Evolutionary conservation across 805 yeast species (phyloP), one percentile per base, ranked within the genome.

Genomic region (Schizosaccharomyces japonicus): DNA sequence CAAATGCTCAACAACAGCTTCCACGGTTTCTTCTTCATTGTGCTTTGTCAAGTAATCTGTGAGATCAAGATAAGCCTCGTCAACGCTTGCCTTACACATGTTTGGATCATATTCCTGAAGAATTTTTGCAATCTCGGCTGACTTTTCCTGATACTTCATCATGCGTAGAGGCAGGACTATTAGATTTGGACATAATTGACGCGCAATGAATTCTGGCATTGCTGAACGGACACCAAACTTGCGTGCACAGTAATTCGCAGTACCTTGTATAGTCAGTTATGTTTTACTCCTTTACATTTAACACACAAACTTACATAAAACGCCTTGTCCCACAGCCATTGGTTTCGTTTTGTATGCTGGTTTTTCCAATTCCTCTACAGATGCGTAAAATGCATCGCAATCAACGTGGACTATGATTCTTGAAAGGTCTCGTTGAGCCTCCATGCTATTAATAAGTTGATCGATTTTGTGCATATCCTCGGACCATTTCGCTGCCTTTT

Each of bases 371-470:
- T 82, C 72, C 0, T 95, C 81, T 0, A 80, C 95, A 0, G 92
- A 70, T 3, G 87, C 95, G 62, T 87, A 90, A 56, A 90, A 90
- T 52, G 94, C 84, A 60, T 90, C 98, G 59, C 58, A 55, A 45
- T 55, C 58, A 25, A 55, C 47, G 48, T 55, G 58, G 4, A 54
- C 58, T n/a, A 55, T 53, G 3, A 45, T 46, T 27, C 50, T 54
- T 11, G 52, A 39, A 15, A 55, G 40, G 17, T 55, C 53, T 11
- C 55, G 50, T n/a, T 49, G 28, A 4, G 34, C 23, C 39, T 52
- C 52, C 30, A 49, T 31, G 17, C 46, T 47, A 15, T 36, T 15
- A 7, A 55, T 40, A 10, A 13, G 15, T 4, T n/a, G 8, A 23
- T 45, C 47, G 11, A 31, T 23, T 8, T 23, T 11, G 13, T 36